phyloP scores from a whole-genome alignment of 176 grass and related monocot species.

The Aegilops tauschii region DNA sequence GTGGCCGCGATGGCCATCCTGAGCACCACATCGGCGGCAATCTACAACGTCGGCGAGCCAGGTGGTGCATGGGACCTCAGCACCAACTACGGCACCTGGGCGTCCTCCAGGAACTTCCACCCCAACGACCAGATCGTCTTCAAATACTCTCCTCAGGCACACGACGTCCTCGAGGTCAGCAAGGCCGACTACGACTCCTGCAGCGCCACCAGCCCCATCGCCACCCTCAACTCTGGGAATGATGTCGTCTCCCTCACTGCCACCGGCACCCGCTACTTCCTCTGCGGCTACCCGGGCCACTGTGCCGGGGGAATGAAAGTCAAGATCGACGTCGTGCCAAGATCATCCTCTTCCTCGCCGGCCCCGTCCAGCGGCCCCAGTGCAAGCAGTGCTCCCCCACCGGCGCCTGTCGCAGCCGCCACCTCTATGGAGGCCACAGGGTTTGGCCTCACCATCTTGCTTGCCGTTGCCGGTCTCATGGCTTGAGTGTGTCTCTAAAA shows the following conservation, averaged over 20 bases:
- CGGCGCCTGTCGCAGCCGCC: background rate
- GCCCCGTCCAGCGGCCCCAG: background rate
- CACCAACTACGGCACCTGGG: conserved; percentile 49
- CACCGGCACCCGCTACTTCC: conserved; percentile 50
- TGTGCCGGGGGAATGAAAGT: conserved; percentile 55
- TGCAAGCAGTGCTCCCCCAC: background rate
- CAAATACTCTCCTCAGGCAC: conserved; percentile 16
- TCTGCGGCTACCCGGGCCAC: conserved; percentile 51
- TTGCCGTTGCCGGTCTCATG: background rate
- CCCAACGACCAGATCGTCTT: conserved; percentile 40
- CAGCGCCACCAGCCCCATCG: conserved; percentile 8
- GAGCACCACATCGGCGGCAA: conserved; percentile 28
- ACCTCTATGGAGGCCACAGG: background rate
- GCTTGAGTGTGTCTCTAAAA: background rate
- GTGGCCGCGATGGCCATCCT: conserved; percentile 12
- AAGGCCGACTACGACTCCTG: conserved; percentile 46
- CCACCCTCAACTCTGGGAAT: conserved; percentile 24
- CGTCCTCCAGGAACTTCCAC: conserved; percentile 41
- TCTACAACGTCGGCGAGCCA: conserved; percentile 49
- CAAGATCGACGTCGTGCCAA: conserved; percentile 24
- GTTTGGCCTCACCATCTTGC: background rate
- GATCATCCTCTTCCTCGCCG: background rate
- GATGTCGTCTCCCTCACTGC: conserved; percentile 29
- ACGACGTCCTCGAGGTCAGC: conserved; percentile 63
- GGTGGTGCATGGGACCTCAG: conserved; percentile 36